These are phyloP conservation scores for Annulohypoxylon moriforme DNA, from an alignment of 495 filamentous ascomycete species.

Conservation along the genomic window DNA sequence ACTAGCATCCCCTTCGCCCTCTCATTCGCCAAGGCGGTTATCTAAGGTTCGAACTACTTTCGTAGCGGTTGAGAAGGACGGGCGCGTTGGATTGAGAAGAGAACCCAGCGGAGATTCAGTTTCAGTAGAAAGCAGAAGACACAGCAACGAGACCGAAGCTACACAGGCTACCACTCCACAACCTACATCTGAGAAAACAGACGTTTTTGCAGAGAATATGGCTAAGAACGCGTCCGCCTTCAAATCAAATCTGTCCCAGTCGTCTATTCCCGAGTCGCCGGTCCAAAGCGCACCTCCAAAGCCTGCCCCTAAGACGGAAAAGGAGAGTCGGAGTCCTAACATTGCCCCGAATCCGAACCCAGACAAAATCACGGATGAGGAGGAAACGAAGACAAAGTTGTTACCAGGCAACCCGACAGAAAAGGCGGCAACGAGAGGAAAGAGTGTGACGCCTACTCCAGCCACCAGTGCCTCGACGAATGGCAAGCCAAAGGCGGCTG, in stretches of 20 bases:
- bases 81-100: conserved; percentile 58
- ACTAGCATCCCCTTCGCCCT: conserved; percentile 44
- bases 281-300: conserved; percentile 28
- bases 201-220: conserved; percentile 48
- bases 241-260: conserved; percentile 49
- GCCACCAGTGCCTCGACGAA: conserved; percentile 28
- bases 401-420: conserved; percentile 45
- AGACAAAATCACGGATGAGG: conserved; percentile 48
- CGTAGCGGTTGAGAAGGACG: conserved; percentile 77
- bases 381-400: conserved; percentile 44
- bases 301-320: conserved; percentile 24
- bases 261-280: conserved; percentile 52
- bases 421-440: conserved; percentile 34
- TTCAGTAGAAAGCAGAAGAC: conserved; percentile 50
- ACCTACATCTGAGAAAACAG: conserved; percentile 45
- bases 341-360: conserved; percentile 46
- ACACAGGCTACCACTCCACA: conserved; percentile 48
- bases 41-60: conserved; percentile 88
- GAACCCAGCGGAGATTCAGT: conserved; percentile 57
- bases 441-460: conserved; percentile 26
- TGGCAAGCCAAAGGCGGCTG: conserved; percentile 29
- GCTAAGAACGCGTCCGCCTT: conserved; percentile 41
- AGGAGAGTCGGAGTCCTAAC: conserved; percentile 32
- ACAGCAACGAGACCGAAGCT: conserved; percentile 52
- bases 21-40: conserved; percentile 68